phyloP scores from a whole-genome alignment of 768 basidiomycete species.

The Lactarius sp. region DNA sequence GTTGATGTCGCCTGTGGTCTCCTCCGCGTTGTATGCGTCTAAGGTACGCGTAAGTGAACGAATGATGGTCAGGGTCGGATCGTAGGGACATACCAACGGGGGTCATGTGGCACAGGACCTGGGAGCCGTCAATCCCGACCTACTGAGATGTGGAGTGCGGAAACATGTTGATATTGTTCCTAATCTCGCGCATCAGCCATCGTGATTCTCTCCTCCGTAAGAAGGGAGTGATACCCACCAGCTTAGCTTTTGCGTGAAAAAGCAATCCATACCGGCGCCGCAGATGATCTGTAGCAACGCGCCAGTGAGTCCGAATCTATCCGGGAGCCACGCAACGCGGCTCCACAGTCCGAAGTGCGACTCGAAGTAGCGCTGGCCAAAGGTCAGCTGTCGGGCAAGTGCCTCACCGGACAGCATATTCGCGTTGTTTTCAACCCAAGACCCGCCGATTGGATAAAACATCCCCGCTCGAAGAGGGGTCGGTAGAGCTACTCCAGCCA shows the following conservation, averaged over 20 bases:
- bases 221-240: conserved; percentile 47
- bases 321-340: conserved; percentile 82
- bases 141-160: conserved; percentile 97
- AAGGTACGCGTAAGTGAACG: not conserved
- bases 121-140: conserved; percentile 92
- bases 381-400: conserved; percentile 86
- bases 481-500: conserved; percentile 94
- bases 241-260: conserved; percentile 96
- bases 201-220: not conserved
- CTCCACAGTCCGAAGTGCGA: conserved; percentile 40
- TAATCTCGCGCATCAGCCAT: not conserved
- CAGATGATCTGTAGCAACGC: conserved; percentile 88
- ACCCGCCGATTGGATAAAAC: conserved; percentile 87
- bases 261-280: conserved; percentile 75
- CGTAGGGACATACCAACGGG: conserved; percentile 55
- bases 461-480: conserved; percentile 74
- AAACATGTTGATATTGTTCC: conserved; percentile 66
- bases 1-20: conserved; percentile 78
- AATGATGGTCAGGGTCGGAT: not conserved
- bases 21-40: conserved; percentile 93
- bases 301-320: conserved; percentile 89
- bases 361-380: conserved; percentile 86
- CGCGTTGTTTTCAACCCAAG: conserved; percentile 90
- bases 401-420: conserved; percentile 97
- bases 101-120: conserved; percentile 96